phyloP scores from a whole-genome alignment of 148 eudicot species.

The Amaranthus hypochondriacus region DNA sequence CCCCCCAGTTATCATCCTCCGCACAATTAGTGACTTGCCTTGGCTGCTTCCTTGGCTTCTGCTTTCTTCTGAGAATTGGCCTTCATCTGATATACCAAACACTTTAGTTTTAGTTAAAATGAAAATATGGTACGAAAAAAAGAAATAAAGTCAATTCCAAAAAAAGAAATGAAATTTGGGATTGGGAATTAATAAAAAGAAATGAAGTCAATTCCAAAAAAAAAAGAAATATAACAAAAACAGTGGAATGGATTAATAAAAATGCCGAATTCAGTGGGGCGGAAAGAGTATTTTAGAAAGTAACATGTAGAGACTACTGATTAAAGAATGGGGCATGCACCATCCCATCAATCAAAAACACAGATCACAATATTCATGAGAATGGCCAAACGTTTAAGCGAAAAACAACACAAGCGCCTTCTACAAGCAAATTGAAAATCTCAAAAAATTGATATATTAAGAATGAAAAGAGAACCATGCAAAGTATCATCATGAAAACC shows the following conservation, averaged over 20 bases:
- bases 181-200: no score
- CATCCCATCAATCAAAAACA: neutral
- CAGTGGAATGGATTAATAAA: no score
- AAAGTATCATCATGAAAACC: no score
- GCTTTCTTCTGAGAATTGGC: slow-evolving; percentile 67
- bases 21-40: slow-evolving; percentile 51
- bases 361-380: neutral
- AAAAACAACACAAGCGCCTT: neutral
- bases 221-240: no score
- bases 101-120: neutral
- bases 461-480: neutral
- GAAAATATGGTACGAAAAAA: no score
- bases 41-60: slow-evolving; percentile 66
- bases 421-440: neutral
- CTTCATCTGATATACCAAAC: slow-evolving; percentile 46
- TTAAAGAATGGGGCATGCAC: no score
- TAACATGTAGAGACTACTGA: neutral
- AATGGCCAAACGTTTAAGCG: neutral
- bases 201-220: no score
- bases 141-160: no score
- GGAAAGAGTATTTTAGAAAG: no score
- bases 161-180: no score
- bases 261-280: no score
- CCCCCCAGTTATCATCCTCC: neutral
- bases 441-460: neutral